These are phyloP conservation scores for Chrysoporthe deuterocubensis DNA, from an alignment of 2,329 filamentous ascomycete species.

Conservation along the genomic window DNA sequence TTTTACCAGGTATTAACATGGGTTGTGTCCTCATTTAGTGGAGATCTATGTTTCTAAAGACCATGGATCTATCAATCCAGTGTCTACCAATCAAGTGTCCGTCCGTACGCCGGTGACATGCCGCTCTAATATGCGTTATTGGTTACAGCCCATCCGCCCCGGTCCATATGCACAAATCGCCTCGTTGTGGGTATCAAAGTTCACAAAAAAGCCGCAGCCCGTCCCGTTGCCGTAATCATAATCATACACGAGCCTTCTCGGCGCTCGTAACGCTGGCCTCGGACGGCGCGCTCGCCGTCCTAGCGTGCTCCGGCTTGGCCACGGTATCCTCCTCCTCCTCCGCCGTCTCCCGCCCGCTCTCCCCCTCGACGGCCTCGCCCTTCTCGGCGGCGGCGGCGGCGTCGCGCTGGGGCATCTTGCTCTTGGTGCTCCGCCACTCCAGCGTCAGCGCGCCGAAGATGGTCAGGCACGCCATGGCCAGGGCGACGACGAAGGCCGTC, in stretches of 20 bases:
- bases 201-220: not conserved
- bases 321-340: not conserved
- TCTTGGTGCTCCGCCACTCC: slow-evolving; percentile 61
- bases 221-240: not conserved
- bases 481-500: slow-evolving; percentile 62
- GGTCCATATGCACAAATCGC: not conserved
- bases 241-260: not conserved
- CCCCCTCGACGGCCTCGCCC: not conserved
- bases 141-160: too few relatives aligned
- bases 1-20: not conserved
- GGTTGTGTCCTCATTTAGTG: not conserved
- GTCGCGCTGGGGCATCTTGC: slow-evolving; percentile 30
- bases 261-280: not conserved
- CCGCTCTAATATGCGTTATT: too few relatives aligned
- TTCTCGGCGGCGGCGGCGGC: slow-evolving; percentile 28
- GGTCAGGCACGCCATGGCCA: slow-evolving; percentile 56
- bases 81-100: not conserved
- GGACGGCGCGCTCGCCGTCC: too few relatives aligned
- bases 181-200: not conserved
- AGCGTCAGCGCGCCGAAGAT: slow-evolving; percentile 59
- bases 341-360: not conserved
- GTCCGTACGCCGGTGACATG: not conserved
- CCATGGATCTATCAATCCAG: not conserved
- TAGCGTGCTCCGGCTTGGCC: not conserved
- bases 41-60: not conserved